Evolutionary conservation across 2,329 filamentous ascomycete species (phyloP).

Genomic region (Hymenoscyphus albidus): DNA sequence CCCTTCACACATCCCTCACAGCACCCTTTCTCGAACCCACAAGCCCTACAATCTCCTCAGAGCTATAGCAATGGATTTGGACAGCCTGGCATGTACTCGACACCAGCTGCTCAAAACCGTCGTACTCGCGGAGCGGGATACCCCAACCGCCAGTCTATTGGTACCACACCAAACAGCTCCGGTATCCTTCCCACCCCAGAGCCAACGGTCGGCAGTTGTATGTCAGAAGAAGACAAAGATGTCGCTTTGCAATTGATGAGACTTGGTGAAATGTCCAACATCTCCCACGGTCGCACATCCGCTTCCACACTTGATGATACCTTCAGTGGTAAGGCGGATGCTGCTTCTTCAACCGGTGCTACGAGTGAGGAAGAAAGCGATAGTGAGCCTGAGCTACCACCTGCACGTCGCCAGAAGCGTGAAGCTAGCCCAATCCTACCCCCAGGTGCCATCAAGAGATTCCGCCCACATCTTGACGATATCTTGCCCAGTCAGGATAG

Average conservation of each 20-base stretch:
- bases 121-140: constrained; percentile 62
- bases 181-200: constrained; percentile 87
- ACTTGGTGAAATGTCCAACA: constrained; percentile 87
- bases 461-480: constrained; percentile 47
- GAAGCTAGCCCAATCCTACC: constrained; percentile 50
- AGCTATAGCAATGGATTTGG: constrained; percentile 59
- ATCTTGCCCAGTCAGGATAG: constrained; percentile 54
- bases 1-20: constrained; percentile 74
- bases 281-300: constrained; percentile 88
- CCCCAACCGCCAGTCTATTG: constrained; percentile 39
- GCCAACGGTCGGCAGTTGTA: constrained; percentile 93
- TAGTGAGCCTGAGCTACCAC: constrained; percentile 59
- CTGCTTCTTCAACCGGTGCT: constrained; percentile 77
- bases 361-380: constrained; percentile 74
- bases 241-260: constrained; percentile 96
- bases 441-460: constrained; percentile 41
- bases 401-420: constrained; percentile 55
- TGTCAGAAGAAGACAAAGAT: constrained; percentile 91
- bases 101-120: constrained; percentile 60
- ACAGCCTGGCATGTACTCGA: constrained; percentile 57
- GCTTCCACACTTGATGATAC: constrained; percentile 92
- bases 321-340: constrained; percentile 84
- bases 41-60: constrained; percentile 79
- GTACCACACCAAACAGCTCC: constrained; percentile 41
- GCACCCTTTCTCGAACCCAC: constrained; percentile 74